These are phyloP conservation scores for Umbelopsis vinacea DNA, from an alignment of 192 early-diverging fungal species.

Conservation along the genomic window DNA sequence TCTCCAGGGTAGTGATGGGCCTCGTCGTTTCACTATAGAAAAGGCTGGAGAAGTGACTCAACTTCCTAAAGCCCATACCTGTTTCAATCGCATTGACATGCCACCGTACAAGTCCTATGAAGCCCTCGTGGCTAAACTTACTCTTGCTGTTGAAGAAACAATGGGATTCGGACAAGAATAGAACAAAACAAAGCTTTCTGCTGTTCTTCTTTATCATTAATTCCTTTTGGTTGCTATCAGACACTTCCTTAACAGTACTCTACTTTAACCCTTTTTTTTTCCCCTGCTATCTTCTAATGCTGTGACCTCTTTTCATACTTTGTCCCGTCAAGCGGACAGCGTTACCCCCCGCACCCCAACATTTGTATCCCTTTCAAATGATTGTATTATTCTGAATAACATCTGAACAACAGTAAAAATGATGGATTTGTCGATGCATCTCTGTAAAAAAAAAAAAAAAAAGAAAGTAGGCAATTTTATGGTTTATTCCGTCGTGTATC, in stretches of 20 bases:
- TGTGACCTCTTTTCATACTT: conserved; percentile 5
- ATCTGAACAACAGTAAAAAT: not conserved
- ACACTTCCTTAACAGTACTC: conserved; percentile 4
- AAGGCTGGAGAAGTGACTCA: conserved; percentile 85
- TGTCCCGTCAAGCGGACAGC: not conserved
- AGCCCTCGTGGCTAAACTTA: conserved; percentile 57
- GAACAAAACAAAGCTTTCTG: not conserved
- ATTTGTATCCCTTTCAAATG: not conserved
- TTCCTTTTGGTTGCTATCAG: not conserved
- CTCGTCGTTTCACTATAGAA: conserved; percentile 94
- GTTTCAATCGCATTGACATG: conserved; percentile 97
- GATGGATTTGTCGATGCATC: not conserved
- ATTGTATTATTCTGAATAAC: not conserved
- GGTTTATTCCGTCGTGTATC: not conserved
- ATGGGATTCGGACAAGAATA: conserved; percentile 92
- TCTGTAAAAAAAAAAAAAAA: not conserved
- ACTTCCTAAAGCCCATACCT: conserved; percentile 95
- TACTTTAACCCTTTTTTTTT: not conserved
- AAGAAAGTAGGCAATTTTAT: not conserved
- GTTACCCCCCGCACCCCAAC: not conserved
- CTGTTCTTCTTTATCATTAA: not conserved
- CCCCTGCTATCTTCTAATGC: conserved; percentile 11
- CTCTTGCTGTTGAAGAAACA: conserved; percentile 94
- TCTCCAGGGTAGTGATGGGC: conserved; percentile 95
- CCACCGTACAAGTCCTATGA: conserved; percentile 90